Evolutionary conservation across 495 filamentous ascomycete species (phyloP).

Genomic region (Penicillium psychrofluorescens): DNA sequence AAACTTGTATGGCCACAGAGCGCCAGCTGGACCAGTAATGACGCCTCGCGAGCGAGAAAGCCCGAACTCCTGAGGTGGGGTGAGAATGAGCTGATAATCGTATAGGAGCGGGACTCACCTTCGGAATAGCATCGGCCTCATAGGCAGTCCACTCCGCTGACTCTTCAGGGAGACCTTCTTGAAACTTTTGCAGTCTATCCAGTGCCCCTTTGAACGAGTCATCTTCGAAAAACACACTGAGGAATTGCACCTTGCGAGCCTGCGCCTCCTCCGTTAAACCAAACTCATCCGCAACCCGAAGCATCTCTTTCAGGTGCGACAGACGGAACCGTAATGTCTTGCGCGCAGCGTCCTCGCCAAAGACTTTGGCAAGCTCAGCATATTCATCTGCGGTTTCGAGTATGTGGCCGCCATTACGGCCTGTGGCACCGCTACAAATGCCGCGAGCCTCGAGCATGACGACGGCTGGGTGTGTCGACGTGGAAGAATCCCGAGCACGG

Average conservation of each 20-base stretch:
- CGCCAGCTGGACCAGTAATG: slow-evolving; percentile 37
- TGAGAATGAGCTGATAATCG: background rate
- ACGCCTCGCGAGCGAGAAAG: slow-evolving; percentile 38
- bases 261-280: slow-evolving; percentile 18
- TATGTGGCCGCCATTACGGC: slow-evolving; percentile 45
- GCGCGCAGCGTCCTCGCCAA: slow-evolving; percentile 19
- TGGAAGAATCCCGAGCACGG: background rate
- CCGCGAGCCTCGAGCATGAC: slow-evolving; percentile 75
- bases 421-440: slow-evolving; percentile 75
- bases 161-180: slow-evolving; percentile 24
- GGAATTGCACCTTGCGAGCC: slow-evolving; percentile 24
- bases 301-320: slow-evolving; percentile 22
- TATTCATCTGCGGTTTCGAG: slow-evolving; percentile 23
- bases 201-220: slow-evolving; percentile 16
- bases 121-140: slow-evolving; percentile 15
- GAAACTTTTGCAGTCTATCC: slow-evolving; percentile 15
- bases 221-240: slow-evolving; percentile 24
- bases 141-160: slow-evolving; percentile 20
- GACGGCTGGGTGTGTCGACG: slow-evolving; percentile 27
- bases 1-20: slow-evolving; percentile 76
- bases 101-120: slow-evolving; percentile 6
- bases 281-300: slow-evolving; percentile 22
- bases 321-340: slow-evolving; percentile 22
- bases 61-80: slow-evolving; percentile 18
- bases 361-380: slow-evolving; percentile 11